Evolutionary conservation across 176 grass and related monocot species (phyloP).

Genomic region (Saccharum officinarum): DNA sequence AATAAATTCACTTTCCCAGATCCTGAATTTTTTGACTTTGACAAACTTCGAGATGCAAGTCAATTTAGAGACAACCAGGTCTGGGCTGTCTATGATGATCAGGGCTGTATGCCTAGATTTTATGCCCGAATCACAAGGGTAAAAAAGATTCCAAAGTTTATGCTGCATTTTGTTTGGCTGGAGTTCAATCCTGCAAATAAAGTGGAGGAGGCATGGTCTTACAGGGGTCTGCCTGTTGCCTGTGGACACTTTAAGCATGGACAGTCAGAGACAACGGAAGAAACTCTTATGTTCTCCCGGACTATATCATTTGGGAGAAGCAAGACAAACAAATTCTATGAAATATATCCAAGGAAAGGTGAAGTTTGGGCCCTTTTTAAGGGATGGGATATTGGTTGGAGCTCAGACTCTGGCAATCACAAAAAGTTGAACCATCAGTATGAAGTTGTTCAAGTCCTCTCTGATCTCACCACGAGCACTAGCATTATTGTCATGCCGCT

Average conservation of each 20-base stretch:
- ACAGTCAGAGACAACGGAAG: conserved; percentile 35
- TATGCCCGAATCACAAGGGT: conserved; percentile 75
- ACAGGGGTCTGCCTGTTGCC: conserved; percentile 59
- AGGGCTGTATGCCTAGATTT: conserved; percentile 70
- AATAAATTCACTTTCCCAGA: conserved; percentile 26
- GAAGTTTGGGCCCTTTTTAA: conserved; percentile 89
- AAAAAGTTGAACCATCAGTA: conserved; percentile 33
- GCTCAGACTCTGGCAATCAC: conserved; percentile 40
- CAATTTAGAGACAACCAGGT: conserved; percentile 62
- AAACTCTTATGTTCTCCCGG: conserved; percentile 72
- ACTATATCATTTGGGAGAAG: conserved; percentile 43
- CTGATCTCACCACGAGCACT: conserved; percentile 49
- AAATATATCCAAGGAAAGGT: conserved; percentile 78
- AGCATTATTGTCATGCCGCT: conserved; percentile 59
- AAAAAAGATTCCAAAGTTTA: conserved; percentile 38
- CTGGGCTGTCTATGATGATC: conserved; percentile 71
- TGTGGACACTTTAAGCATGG: conserved; percentile 70
- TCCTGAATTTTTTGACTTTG: conserved; percentile 74
- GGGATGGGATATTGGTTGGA: conserved; percentile 73
- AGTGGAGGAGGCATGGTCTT: conserved; percentile 49
- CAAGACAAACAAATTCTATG: conserved; percentile 45
- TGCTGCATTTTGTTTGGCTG: conserved; percentile 65
- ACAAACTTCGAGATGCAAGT: conserved; percentile 49
- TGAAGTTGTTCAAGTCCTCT: conserved; percentile 80
- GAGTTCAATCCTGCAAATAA: conserved; percentile 57